Base-by-base conservation (phyloP, 2,329 filamentous ascomycete genomes). In the Fusarium coffeatum region DNA sequence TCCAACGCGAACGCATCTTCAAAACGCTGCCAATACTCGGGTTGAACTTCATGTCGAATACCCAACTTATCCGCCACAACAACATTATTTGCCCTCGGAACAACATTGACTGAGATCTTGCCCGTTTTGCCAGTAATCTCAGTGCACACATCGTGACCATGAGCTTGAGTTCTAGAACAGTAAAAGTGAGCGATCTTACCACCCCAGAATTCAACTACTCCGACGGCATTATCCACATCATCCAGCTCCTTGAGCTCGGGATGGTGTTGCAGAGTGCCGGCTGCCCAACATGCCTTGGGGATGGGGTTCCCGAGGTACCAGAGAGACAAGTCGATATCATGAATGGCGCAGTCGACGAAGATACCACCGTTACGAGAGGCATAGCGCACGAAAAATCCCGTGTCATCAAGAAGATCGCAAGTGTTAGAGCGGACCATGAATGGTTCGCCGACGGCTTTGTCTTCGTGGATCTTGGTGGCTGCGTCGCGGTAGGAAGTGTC, bases 331-430 rank as follows among this genome's bases (percentile, higher is more conserved):
- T 78, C 77, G 0, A 92, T 91, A 73, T 92, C 90, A 79, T 92
- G 90, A 73, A 92, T 88, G 42, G 86, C 87, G 79, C 87, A 90
- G 80, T 92, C 90, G 55, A 92, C 89, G 69, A 92, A 92, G 74
- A 92, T 90, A 6, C 89, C 89, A 30, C 90, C 89, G 2, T 82
- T 86, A 78, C 86, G 88, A 59, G 88, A 81, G 3, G 89, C 88
- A 76, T 91, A 92, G 13, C 84, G 82, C 43, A 92, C 88, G 77
- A 91, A 92, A 82, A 91, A 92, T 28, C 89, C 89, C 0, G 83
- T 83, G 0, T 88, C 86, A 66, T 91, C 88, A 60, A 87, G 85
- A 74, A 88, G 89, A 79, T 92, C 89, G 76, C 88, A 91, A 1
- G 89, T 92, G 76, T 91, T 89, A 41, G 84, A 87, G 60, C 89